Conservation (phyloP, 345 rosid species). For the Euphorbia tirucalli region DNA sequence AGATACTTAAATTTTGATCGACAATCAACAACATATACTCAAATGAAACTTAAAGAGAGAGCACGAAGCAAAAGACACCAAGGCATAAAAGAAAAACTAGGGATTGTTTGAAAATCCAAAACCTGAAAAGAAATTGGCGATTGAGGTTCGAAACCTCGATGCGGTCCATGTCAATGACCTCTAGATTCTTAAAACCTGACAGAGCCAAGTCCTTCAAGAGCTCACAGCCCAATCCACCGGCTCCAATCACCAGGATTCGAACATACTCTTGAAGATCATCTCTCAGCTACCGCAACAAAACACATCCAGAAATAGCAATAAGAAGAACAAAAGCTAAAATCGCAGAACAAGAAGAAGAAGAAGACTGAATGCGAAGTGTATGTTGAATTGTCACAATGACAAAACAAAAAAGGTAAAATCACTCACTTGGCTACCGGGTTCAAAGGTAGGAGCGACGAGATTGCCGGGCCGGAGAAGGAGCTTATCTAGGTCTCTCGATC, state of each 20-base stretch:
- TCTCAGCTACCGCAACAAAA: constrained; percentile 50
- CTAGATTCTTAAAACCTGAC: constrained; percentile 82
- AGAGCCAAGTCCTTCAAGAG: constrained; percentile 90
- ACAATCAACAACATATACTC: too few relatives aligned
- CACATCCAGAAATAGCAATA: not conserved
- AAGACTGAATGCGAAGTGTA: constrained; percentile 18
- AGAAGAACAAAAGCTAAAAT: not conserved
- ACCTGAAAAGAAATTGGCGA: constrained; percentile 98
- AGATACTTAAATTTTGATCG: too few relatives aligned
- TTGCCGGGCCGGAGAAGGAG: constrained; percentile 89
- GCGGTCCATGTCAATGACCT: constrained; percentile 98
- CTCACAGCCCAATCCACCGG: constrained; percentile 97
- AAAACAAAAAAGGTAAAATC: not conserved
- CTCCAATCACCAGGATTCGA: constrained; percentile 80
- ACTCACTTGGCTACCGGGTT: constrained; percentile 63
- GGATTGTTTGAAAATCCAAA: constrained; percentile 8
- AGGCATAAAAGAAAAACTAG: not conserved
- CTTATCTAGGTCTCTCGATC: constrained; percentile 91
- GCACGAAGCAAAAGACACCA: too few relatives aligned
- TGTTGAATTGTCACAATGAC: constrained; percentile 12
- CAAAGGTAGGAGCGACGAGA: constrained; percentile 74
- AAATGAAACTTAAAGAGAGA: too few relatives aligned
- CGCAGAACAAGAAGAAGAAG: not conserved
- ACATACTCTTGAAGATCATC: constrained; percentile 74
- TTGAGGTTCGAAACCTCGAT: constrained; percentile 96